phyloP scores from a whole-genome alignment of 2,329 filamentous ascomycete species.

The Fusarium circinatum region DNA sequence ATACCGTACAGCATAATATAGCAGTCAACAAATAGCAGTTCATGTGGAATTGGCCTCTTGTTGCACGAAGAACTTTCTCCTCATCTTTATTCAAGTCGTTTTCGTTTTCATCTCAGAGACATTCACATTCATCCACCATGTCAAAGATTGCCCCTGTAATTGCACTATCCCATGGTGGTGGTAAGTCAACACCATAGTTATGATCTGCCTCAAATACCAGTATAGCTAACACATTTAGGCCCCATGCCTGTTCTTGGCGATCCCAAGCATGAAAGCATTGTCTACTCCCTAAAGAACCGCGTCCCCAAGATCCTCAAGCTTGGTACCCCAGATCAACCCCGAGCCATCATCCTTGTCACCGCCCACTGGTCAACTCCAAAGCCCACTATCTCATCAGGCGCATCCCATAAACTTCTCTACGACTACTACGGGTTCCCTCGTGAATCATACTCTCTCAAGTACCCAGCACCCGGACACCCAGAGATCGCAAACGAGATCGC shows the following conservation, averaged over 20 bases:
- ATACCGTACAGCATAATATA: background rate
- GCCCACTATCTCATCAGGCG: constrained; percentile 62
- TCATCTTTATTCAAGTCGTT: background rate
- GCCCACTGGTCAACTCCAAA: constrained; percentile 65
- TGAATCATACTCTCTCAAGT: constrained; percentile 65
- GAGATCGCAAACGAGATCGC: constrained; percentile 61
- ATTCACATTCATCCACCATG: constrained; percentile 46
- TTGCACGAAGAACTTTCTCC: constrained; percentile 12
- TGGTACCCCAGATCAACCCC: constrained; percentile 58
- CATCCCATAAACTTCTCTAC: constrained; percentile 61
- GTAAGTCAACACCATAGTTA: constrained; percentile 38
- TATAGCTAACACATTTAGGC: constrained; percentile 46
- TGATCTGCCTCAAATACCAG: background rate
- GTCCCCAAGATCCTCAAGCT: constrained; percentile 67
- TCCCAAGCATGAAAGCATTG: constrained; percentile 61
- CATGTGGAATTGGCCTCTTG: constrained; percentile 27
- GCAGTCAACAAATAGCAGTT: background rate
- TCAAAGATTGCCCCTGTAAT: constrained; percentile 55
- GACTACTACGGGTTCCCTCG: constrained; percentile 70
- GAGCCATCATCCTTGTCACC: constrained; percentile 66
- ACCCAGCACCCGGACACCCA: constrained; percentile 66
- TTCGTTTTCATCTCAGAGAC: background rate
- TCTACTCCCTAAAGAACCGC: constrained; percentile 61
- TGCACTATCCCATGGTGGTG: constrained; percentile 62
- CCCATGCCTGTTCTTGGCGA: constrained; percentile 69